A percentile compares a stretch with the other conserved stretches of the same genome.
Conservation (phyloP, 345 rosid species). For the Angophora floribunda region DNA sequence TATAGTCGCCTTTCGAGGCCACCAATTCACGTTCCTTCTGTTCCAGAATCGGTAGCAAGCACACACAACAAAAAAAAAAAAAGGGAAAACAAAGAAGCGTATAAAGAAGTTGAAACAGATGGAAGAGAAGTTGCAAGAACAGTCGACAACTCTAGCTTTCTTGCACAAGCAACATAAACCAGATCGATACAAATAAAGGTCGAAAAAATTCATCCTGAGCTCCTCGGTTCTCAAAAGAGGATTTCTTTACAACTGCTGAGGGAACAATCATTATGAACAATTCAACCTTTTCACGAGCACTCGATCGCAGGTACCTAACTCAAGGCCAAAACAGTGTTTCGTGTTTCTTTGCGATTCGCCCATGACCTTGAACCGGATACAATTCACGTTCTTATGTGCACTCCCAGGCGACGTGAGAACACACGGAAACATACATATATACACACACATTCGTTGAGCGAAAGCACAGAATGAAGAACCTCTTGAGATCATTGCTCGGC, state of each 20-base stretch:
- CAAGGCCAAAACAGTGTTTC: background rate
- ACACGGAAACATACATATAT: background rate
- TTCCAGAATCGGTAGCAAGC: background rate
- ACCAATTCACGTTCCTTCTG: constrained; percentile 43
- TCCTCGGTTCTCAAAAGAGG: background rate
- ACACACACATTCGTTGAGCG: background rate
- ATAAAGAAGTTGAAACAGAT: background rate
- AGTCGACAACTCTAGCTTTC: background rate
- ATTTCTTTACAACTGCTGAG: background rate
- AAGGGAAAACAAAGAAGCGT: background rate
- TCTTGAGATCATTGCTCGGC: constrained; percentile 19
- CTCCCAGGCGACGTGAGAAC: background rate
- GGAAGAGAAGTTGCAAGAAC: background rate
- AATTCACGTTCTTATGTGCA: background rate
- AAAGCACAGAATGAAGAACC: constrained; percentile 12
- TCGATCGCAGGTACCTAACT: background rate
- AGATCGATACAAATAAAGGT: background rate
- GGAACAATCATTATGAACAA: background rate
- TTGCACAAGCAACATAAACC: background rate
- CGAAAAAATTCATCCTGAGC: background rate
- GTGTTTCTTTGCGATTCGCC: background rate
- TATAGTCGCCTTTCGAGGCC: constrained; percentile 53
- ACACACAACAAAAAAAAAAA: background rate
- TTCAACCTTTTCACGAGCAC: background rate
- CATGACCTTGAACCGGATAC: background rate